Base-by-base conservation (phyloP, 2,329 filamentous ascomycete genomes). In the Penicillium sp. region DNA sequence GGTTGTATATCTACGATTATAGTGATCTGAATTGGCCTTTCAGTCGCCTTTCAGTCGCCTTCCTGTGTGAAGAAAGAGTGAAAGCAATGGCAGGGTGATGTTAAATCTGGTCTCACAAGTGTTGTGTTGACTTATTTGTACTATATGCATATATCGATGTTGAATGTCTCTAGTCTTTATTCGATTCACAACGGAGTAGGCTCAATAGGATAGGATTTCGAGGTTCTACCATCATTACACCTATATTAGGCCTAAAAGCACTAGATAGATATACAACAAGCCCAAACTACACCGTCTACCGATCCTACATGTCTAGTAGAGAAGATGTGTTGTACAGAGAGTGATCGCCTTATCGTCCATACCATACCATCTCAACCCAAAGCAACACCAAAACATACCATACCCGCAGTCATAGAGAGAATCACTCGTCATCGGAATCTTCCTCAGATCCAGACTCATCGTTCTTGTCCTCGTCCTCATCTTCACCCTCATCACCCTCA, bases 401-500 rank as follows among this genome's bases (percentile, higher is more conserved):
- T 15, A 41, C 35, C 35, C 26, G 15, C 35, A 23, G 8, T 41
- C 31, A 17, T 35, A 41, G 11, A 44, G 41, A 53, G 30, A 13
- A 52, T 52, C 41, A 48, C 30, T 44, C 44, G 8, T 50, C 55
- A 19, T 48, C 30, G 19, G 54, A 46, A 23, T 51, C 35, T 23
- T 55, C 53, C 46, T 59, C 35, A 11, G 38, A 51, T n/a, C 31
- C 48, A 23, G 47, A 58, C 13, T 59, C 49, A 38, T 59, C 56
- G 7, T 58, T 46, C 5, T 49, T 50, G 8, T 61, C 54, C 41
- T 57, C 35, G 5, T 44, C 50, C 6, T 53, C 50, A 17, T 35
- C 54, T 3, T 58, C 50, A 30, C 54, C 26, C 6, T 89, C 56
- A 89, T 86, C 56, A 89, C 86, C n/a, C 87, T 83, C 0, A 86